Percentiles rank a stretch among this genome's conserved stretches.
Conservation (phyloP, 1,284 basidiomycete genomes). For the Ganoderma lucidum region DNA sequence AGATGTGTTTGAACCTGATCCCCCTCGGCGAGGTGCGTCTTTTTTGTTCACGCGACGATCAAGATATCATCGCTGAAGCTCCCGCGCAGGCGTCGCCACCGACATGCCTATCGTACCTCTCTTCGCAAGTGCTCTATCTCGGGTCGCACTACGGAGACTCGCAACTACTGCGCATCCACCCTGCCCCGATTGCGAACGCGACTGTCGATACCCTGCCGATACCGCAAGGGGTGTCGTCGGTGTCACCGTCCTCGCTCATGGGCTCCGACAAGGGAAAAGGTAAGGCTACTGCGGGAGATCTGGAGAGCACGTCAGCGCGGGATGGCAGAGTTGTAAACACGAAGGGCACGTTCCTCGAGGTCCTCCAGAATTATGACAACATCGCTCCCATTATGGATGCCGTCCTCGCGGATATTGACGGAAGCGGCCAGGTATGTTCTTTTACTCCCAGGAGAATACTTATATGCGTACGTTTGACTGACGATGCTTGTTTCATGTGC, state of each 20-base stretch:
- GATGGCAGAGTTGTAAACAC: slow-evolving; percentile 59
- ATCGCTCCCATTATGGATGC: slow-evolving; percentile 93
- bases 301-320: slow-evolving; percentile 30
- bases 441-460: not conserved
- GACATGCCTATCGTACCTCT: slow-evolving; percentile 80
- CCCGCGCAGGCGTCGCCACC: slow-evolving; percentile 73
- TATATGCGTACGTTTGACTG: not conserved
- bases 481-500: not conserved
- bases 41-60: slow-evolving; percentile 5
- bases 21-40: slow-evolving; percentile 78
- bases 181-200: slow-evolving; percentile 51
- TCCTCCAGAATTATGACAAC: slow-evolving; percentile 77
- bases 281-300: slow-evolving; percentile 22
- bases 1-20: slow-evolving; percentile 61
- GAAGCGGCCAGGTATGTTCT: slow-evolving; percentile 72
- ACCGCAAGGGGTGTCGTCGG: slow-evolving; percentile 52
- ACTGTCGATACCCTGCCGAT: slow-evolving; percentile 59
- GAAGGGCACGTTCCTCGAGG: slow-evolving; percentile 60
- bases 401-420: slow-evolving; percentile 77
- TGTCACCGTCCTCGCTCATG: slow-evolving; percentile 41
- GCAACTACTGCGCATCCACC: slow-evolving; percentile 71
- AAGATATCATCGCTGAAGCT: not conserved
- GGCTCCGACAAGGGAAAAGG: slow-evolving; percentile 30
- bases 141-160: slow-evolving; percentile 89
- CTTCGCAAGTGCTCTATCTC: slow-evolving; percentile 77